phyloP scores from a whole-genome alignment of 2,329 filamentous ascomycete species.

The Colletotrichum orchidophilum region DNA sequence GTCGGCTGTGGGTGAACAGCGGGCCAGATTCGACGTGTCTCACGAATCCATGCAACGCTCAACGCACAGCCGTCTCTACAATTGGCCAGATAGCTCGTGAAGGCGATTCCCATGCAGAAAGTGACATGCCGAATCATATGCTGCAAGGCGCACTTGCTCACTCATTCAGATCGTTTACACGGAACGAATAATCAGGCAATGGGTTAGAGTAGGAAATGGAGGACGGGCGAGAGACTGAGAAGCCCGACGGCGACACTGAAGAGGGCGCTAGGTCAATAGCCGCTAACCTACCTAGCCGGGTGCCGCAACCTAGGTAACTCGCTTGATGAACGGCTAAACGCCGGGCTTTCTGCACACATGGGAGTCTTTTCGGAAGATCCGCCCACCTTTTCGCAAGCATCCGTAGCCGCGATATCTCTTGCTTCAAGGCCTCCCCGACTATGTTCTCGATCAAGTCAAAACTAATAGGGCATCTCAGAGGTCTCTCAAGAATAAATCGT shows the following conservation, averaged over 20 bases:
- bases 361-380: background rate
- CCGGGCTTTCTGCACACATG: background rate
- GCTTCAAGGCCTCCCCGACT: background rate
- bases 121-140: background rate
- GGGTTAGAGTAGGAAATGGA: background rate
- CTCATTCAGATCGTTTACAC: background rate
- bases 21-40: background rate
- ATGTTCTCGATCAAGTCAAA: background rate
- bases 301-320: background rate
- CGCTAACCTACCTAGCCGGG: background rate
- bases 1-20: background rate
- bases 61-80: background rate
- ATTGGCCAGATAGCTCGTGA: background rate
- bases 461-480: background rate
- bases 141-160: background rate
- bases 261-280: background rate
- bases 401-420: background rate
- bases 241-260: background rate
- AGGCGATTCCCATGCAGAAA: background rate
- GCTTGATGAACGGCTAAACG: constrained; percentile 11
- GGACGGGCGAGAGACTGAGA: background rate
- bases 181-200: background rate
- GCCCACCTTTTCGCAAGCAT: background rate
- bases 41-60: background rate
- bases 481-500: no score